Evolutionary conservation across 2,329 filamentous ascomycete species (phyloP), one percentile per base, ranked within the genome.

Genomic region (Ascochyta koolunga): DNA sequence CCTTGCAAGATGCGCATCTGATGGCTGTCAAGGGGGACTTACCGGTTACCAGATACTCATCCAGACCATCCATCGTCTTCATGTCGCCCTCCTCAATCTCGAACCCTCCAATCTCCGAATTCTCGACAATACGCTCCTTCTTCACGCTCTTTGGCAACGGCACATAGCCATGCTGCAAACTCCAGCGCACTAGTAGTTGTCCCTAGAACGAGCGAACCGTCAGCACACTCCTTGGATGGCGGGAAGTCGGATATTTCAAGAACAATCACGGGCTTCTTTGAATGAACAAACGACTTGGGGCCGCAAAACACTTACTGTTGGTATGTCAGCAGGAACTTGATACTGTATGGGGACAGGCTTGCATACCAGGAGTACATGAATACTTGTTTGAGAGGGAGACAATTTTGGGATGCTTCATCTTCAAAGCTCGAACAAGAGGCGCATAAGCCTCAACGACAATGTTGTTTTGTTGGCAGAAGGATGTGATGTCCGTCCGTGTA

Each of bases 381-480:
- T 95, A 90, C 70, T 89, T 89, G 66, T 83, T 80, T 3, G 88
- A 80, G 22, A 95, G 69, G 13, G 79, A 73, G 2, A 82, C 73
- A 59, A 95, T 83, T 2, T 79, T 82, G 0, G 85, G 83, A 62
- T 95, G 84, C 41, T 79, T 81, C 82, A 95, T 88, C 16, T 89
- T 81, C 74, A 88, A 79, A 0, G 84, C 89, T 44, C 89, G 82
- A 3, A 86, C 90, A 2, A 95, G 82, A 5, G 91, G 91, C 6
- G 89, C 89, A 61, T 95, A 96, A 0, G 91, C 90, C 74, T 95
- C 86, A 1, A 95, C 81, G 0, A 87, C 76, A 52, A 95, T 92
- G 32, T 79, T 77, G 59, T 93, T 78, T 56, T 83, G 77, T 51
- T 84, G 80, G 67, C 90, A 90, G 62, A 85, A 86, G 11, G 82